Base-by-base conservation (phyloP, 768 basidiomycete genomes). In the Steccherinum ochraceum region DNA sequence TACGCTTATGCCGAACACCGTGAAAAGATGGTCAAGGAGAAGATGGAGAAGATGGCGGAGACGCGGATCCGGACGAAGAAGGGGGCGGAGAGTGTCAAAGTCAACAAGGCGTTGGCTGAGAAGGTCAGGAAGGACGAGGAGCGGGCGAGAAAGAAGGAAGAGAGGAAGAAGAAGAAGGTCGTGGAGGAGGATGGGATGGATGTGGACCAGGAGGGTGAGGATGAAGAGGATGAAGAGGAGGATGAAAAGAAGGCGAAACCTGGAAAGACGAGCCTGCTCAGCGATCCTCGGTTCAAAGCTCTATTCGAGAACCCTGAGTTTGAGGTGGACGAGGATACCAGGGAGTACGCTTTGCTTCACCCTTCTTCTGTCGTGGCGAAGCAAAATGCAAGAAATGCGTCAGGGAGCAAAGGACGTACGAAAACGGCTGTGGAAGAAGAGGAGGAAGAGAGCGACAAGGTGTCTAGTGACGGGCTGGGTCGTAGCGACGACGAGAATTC, bases 1-100 rank as follows among this genome's bases (percentile, higher is more conserved):
- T 94, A 92, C 64, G 92, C 86, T 10, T 97, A 98, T 66, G 84
- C 84, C 39, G 96, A 99, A 62, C 85, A 97, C 67, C 86, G 93
- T 56, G 93, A 95, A 67, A 86, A 84, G 61, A 70, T 92, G 63
- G 78, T 97, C 48, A 79, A 80, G 46, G 86, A 91, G 61, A 92
- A 93, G 67, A 81, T 99, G 72, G 93, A 93, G 52, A 93, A 93
- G 67, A 79, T 96, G 73, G 85, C 91, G 0, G 94, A 98, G 68
- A 88, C 83, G 11, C 80, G 96, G 43, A 98, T 99, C 65, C 83
- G 96, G 12, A 71, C 89, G 39, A 80, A 79, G 67, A 93, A 92
- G 66, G 78, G 83, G 49, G 63, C 63, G 46, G n/a, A n/a, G n/a
- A 81, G 75, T 47, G 82, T 80, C 64, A 93, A 90, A 71, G 87